Evolutionary conservation across 2,329 filamentous ascomycete species (phyloP).

Genomic region (Ceratocystis diversiconidia): DNA sequence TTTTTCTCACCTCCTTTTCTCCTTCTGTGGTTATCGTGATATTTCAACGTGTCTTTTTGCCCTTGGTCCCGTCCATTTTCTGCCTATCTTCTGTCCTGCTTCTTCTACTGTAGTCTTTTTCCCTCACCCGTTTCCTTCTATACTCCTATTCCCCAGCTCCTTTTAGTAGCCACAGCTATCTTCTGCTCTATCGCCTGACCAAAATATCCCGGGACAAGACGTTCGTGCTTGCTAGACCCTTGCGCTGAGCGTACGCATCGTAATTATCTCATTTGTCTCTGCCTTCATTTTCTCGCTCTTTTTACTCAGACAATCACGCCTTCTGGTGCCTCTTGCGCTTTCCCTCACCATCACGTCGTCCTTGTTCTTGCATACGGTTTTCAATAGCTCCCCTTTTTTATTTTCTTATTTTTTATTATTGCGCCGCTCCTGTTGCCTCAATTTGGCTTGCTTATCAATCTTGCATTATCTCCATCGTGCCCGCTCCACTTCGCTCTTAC

Average conservation of each 20-base stretch:
- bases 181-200: not conserved
- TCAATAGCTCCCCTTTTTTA: no score
- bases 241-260: no score
- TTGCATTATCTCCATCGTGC: not conserved
- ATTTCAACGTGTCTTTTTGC: not conserved
- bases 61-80: not conserved
- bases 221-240: no score
- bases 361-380: no score
- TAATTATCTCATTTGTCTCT: no score
- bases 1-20: not conserved
- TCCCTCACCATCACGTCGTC: no score
- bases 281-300: no score
- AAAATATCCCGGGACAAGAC: not conserved
- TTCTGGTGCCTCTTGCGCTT: no score
- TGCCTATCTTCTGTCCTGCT: not conserved
- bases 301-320: no score
- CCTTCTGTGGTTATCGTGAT: not conserved
- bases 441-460: no score
- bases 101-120: not conserved
- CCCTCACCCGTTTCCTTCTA: not conserved
- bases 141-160: not conserved
- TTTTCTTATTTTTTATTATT: no score
- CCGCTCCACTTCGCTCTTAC: not conserved
- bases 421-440: no score
- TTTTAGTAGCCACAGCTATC: not conserved